phyloP scores from a whole-genome alignment of 2,329 filamentous ascomycete species.

The Claviceps maximensis region DNA sequence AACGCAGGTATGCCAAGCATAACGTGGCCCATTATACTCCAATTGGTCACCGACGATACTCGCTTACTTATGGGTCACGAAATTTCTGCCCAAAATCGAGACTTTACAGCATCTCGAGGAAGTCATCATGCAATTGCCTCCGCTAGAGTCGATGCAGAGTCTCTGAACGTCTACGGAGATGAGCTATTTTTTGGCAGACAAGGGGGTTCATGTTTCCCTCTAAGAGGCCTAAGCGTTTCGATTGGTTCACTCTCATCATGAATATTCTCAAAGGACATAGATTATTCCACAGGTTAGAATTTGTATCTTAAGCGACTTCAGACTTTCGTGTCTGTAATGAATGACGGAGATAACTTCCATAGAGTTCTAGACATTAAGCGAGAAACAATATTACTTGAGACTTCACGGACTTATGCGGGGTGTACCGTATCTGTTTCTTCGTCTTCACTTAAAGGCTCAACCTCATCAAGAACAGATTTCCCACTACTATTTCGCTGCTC shows the following conservation, averaged over 20 bases:
- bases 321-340: not conserved
- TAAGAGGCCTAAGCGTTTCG: not conserved
- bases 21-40: not conserved
- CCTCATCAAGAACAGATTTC: constrained; percentile 70
- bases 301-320: not conserved
- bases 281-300: not conserved
- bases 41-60: not conserved
- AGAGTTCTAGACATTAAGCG: not conserved
- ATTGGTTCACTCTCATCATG: not conserved
- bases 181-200: not conserved
- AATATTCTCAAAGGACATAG: not conserved
- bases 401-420: constrained; percentile 9
- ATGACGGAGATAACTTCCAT: not conserved
- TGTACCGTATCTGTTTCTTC: constrained; percentile 32
- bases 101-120: constrained; percentile 53
- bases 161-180: constrained; percentile 15
- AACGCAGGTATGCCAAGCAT: constrained; percentile 1
- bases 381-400: not conserved
- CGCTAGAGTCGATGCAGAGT: constrained; percentile 13
- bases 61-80: constrained; percentile 32
- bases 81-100: constrained; percentile 50
- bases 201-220: not conserved
- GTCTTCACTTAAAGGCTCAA: constrained; percentile 75
- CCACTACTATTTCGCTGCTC: constrained; percentile 43
- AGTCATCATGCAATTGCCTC: constrained; percentile 48